Percentiles rank a stretch among this genome's conserved stretches.
These are phyloP conservation scores for Thoreauomyces humboldtii DNA, from an alignment of 192 early-diverging fungal genomes.

Conservation along the genomic window DNA sequence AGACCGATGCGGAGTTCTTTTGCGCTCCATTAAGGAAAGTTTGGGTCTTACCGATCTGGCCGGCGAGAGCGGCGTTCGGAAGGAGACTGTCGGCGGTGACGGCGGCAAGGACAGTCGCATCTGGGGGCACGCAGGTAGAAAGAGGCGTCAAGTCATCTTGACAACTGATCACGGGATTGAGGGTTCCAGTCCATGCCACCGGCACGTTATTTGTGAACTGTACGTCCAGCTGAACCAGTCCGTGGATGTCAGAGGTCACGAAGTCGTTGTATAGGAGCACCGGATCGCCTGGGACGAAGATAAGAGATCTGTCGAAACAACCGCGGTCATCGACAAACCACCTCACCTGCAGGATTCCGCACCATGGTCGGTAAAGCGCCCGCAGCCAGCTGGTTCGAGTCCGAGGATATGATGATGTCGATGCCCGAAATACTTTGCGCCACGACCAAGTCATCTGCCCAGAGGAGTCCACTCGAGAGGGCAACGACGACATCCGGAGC, in stretches of 20 bases:
- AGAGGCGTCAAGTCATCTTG: conserved; percentile 5
- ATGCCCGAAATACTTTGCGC: conserved; percentile 18
- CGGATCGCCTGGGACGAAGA: not conserved
- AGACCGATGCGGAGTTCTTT: not conserved
- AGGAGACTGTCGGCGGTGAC: not conserved
- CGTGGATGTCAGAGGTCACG: not conserved
- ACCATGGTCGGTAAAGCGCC: no score
- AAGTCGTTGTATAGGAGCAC: conserved; percentile 19
- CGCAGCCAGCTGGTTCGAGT: no score
- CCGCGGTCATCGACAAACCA: no score
- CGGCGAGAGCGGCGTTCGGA: not conserved
- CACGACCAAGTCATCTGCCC: not conserved
- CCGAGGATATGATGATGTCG: conserved; percentile 4
- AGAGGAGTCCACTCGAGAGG: not conserved
- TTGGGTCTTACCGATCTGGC: not conserved
- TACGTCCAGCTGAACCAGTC: not conserved
- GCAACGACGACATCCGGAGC: conserved; percentile 18
- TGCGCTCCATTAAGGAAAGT: not conserved
- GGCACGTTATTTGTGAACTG: not conserved
- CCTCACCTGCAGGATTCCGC: no score
- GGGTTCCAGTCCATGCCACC: not conserved
- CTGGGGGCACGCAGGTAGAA: conserved; percentile 1
- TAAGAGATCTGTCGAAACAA: not conserved
- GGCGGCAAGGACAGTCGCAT: not conserved
- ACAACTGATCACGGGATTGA: conserved; percentile 4